phyloP scores from a whole-genome alignment of 2,329 filamentous ascomycete species.

The Aaosphaeria pasadenensis region DNA sequence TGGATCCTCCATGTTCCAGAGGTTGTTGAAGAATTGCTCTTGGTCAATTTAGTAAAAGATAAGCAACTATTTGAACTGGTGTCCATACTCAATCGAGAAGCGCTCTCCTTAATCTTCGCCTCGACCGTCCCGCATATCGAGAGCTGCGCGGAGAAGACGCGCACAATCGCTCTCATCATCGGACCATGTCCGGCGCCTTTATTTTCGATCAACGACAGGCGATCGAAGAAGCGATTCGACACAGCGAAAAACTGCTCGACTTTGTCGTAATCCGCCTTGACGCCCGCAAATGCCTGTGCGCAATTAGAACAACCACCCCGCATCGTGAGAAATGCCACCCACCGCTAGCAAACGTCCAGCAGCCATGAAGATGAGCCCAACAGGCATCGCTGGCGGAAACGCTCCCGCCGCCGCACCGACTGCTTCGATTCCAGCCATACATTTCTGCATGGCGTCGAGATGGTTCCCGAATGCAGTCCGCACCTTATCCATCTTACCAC shows the following conservation, averaged over 20 bases:
- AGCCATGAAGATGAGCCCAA: slow-evolving; percentile 11
- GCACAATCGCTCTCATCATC: slow-evolving; percentile 36
- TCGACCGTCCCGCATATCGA: slow-evolving; percentile 33
- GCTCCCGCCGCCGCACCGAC: slow-evolving; percentile 12
- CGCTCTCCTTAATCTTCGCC: slow-evolving; percentile 18
- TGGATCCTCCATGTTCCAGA: slow-evolving; percentile 11
- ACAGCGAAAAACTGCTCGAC: slow-evolving; percentile 40
- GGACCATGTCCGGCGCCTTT: slow-evolving; percentile 27
- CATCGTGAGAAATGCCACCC: background rate
- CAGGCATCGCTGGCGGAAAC: slow-evolving; percentile 16
- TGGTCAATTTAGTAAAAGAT: background rate
- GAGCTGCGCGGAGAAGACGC: slow-evolving; percentile 35
- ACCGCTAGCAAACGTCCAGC: slow-evolving; percentile 7
- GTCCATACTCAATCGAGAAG: slow-evolving; percentile 25
- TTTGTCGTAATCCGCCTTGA: slow-evolving; percentile 39
- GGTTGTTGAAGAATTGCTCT: slow-evolving; percentile 10
- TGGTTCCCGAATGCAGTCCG: slow-evolving; percentile 8
- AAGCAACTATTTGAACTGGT: slow-evolving; percentile 9
- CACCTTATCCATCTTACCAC: slow-evolving; percentile 7
- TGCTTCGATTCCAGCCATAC: slow-evolving; percentile 8
- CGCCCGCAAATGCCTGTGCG: slow-evolving; percentile 25
- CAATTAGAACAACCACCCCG: background rate
- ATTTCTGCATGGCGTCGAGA: slow-evolving; percentile 13
- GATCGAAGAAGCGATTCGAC: slow-evolving; percentile 37
- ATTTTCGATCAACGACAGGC: slow-evolving; percentile 33